Conservation (phyloP, 495 filamentous ascomycete genomes). For the Usnea hakonensis region DNA sequence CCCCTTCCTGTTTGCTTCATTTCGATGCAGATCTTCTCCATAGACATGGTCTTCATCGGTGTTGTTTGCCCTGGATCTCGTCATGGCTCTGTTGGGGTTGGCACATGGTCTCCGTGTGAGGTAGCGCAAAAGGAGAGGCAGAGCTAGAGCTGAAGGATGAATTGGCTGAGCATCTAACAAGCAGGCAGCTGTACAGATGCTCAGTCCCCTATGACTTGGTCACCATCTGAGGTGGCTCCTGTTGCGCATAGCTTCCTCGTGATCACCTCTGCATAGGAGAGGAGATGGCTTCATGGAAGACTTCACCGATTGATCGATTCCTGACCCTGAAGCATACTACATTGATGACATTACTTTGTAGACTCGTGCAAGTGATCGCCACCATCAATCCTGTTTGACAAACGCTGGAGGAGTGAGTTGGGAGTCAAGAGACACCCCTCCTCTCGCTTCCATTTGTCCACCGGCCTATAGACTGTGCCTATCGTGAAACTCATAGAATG, state of each 20-base stretch:
- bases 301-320: not conserved
- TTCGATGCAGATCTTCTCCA: not conserved
- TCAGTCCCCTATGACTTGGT: not conserved
- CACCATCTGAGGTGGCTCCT: not conserved
- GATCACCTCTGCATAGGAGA: not conserved
- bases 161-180: not conserved
- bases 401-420: not conserved
- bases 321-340: not conserved
- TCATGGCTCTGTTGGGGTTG: not conserved
- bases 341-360: not conserved
- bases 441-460: not conserved
- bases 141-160: not conserved
- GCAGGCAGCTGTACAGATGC: not conserved
- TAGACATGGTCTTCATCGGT: not conserved
- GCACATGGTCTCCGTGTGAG: not conserved
- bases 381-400: not conserved
- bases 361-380: not conserved
- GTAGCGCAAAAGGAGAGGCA: not conserved
- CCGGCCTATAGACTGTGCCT: no score
- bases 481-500: no score
- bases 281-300: not conserved
- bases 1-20: no score
- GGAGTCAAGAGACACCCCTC: not conserved
- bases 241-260: not conserved
- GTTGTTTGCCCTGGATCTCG: not conserved